Base-by-base conservation (phyloP, 2,329 filamentous ascomycete species). In the Fusarium verrucosum region DNA sequence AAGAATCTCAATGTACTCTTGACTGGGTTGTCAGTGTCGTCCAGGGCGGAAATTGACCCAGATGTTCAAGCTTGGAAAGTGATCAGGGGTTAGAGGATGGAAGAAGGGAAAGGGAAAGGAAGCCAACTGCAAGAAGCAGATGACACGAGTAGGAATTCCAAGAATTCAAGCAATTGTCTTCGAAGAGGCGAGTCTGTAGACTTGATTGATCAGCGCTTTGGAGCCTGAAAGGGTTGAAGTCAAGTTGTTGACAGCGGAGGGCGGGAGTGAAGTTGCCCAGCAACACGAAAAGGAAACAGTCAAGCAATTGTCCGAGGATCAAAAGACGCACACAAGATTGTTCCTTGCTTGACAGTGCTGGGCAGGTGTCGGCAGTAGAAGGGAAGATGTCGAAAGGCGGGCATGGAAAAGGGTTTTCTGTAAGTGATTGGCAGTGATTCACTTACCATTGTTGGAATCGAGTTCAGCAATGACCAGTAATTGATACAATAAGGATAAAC, bases 341-440 rank as follows among this genome's bases (percentile, higher is more conserved):
- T 14, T 43, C n/a, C n/a, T 20, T 16, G 8, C 32, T 16, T 63
- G 41, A 10, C 58, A 36, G 51, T 58, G 45, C 26, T 46, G 13
- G 19, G n/a, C 52, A 47, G 41, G 26, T 47, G 46, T 28, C 20
- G 22, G 19, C 54, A 58, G 28, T 30, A 28, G 42, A 58, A 22
- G 35, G 23, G 36, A 38, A 47, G 35, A 30, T 20, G 19, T 23
- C 25, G 20, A 32, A 32, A 26, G 13, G 23, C 33, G 30, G 16
- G 22, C 10, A 19, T 25, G n/a, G 28, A 35, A 35, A 38, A 7
- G 38, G 44, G 11, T 20, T 33, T 19, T 26, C 32, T 25, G 23
- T 26, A 22, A 38, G 16, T 35, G 17, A 25, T 37, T 59, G 52
- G 14, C 52, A 53, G 37, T 63, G 52, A 63, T 44, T 47, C 42